Evolutionary conservation across 441 rosid genomes (phyloP), one percentile per base, ranked within the genome.

Genomic region (Gossypium schwendimanii): DNA sequence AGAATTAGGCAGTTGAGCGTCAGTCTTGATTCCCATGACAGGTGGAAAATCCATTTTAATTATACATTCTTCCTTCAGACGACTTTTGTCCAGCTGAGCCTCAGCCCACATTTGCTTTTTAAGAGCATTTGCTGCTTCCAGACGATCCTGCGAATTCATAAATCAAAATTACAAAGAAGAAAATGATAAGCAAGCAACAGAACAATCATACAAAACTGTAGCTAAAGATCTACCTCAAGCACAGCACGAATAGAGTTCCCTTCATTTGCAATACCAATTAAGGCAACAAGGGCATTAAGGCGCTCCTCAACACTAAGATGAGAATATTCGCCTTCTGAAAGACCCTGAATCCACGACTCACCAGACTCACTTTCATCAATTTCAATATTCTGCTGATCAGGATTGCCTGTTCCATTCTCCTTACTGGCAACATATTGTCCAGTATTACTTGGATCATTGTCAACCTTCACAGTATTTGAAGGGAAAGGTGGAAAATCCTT

Each of bases 21-120:
- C 97, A 18, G 81, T 64, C 81, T 84, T 91, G 74, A 71, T 63
- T 71, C 83, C 90, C 75, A 73, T 14, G 20, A 60, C 69, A 49
- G 89, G 72, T 66, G 88, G 70, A 74, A 84, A 81, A 72, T 87
- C 90, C 70, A 89, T 49, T 84, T 84, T 96, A 71, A 73, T 73
- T 66, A 86, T 63, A 69, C 75, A 80, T 41, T 89, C 97, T 82
- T 92, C 98, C 80, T 87, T 92, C 84, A 90, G 70, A 21, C 93
- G 92, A 81, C 91, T 84, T 81, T 85, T 93, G 80, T 96, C 99
- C 57, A 88, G 78, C 68, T 96, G 99, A 53, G 92, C 97, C 86
- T 94, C 99, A 0, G 97, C 93, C 99, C 97, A 94, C 97, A 96
- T 94, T 82, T 96, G 99, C 81, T 91, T 96, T 86, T 96, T 96